Base-by-base conservation (phyloP, 495 filamentous ascomycete genomes). In the Talaromyces trachyspermus region DNA sequence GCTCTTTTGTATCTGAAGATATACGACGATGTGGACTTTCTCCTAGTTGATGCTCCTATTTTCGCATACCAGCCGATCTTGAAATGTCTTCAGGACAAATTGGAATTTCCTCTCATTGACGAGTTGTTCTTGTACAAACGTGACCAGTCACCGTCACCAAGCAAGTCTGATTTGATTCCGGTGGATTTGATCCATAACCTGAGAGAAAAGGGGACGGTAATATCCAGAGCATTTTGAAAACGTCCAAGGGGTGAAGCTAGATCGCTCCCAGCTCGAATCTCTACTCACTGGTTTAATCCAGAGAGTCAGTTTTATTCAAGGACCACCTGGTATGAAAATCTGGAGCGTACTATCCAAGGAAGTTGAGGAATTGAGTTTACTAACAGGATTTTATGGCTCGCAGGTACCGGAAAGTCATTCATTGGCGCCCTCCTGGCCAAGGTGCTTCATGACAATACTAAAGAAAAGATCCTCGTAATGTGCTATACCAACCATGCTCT, bases 371-470 rank as follows among this genome's bases (percentile, higher is more conserved):
- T 25, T 48, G 17, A 49, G n/a, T 17, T 10, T 45, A 23, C 43
- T 12, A 54, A 18, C 42, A 32, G 24, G 8, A 27, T 39, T 46
- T 15, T n/a, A n/a, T n/a, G n/a, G n/a, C n/a, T n/a, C n/a, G n/a
- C n/a, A 87, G 85, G 85, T 3, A 91, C 86, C 3, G 87, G 88
- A 4, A 90, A 91, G 47, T 87, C 84, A 0, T 87, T 89, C 49
- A 77, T 88, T 25, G 87, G 88, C 0, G 80, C 84, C 0, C 61
- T 85, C 3, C 53, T 87, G 12, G 77, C 79, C 0, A 85, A 85
- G 46, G 58, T 64, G 0, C 43, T 91, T 1, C 60, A 77, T 49
- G 63, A 81, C 18, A 54, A 65, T 33, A 77, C 79, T 0, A 30
- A 44, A 0, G 60, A 79, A 45, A 76, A 49, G 0, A 78, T 88